A percentile compares a stretch with the other conserved stretches of the same genome.
phyloP scores from a whole-genome alignment of 1,284 basidiomycete species.

The Cutaneotrichosporon cavernicola region DNA sequence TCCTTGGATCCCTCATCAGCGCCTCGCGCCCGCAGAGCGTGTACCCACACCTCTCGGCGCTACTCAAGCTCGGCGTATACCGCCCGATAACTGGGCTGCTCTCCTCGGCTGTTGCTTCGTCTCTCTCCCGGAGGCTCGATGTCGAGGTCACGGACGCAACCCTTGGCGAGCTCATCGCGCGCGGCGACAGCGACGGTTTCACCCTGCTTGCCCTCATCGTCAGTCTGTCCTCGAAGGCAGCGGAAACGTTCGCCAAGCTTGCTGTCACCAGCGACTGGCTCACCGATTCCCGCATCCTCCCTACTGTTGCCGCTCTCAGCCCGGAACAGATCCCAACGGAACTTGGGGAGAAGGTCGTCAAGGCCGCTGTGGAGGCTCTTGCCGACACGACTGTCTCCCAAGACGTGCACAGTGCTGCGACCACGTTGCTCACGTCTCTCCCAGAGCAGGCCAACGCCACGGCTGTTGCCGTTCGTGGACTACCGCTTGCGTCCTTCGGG shows the following conservation, averaged over 20 bases:
- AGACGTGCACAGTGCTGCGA: slow-evolving; percentile 16
- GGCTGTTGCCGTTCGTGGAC: not conserved
- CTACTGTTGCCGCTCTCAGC: slow-evolving; percentile 16
- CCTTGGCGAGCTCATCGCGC: slow-evolving; percentile 21
- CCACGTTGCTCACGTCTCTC: slow-evolving; percentile 4
- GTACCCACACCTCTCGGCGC: slow-evolving; percentile 11
- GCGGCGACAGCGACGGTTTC: slow-evolving; percentile 20
- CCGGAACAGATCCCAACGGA: not conserved
- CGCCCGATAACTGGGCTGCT: slow-evolving; percentile 14
- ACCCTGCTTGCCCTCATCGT: slow-evolving; percentile 26
- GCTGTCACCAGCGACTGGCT: slow-evolving; percentile 7
- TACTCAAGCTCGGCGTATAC: slow-evolving; percentile 19
- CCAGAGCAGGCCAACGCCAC: slow-evolving; percentile 11
- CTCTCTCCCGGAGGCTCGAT: slow-evolving; percentile 18
- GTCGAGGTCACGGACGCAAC: slow-evolving; percentile 22
- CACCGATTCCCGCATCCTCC: slow-evolving; percentile 26
- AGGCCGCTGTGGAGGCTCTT: slow-evolving; percentile 20
- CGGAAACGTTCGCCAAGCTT: slow-evolving; percentile 15
- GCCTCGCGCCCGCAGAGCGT: slow-evolving; percentile 10
- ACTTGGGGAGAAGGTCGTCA: not conserved
- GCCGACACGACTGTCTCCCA: not conserved
- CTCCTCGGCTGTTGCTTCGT: slow-evolving; percentile 2
- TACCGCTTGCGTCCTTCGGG: not conserved
- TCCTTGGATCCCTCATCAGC: slow-evolving; percentile 16
- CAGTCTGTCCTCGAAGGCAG: slow-evolving; percentile 14